Conservation (phyloP, 2,329 filamentous ascomycete genomes). For the Pyrenophora teres region DNA sequence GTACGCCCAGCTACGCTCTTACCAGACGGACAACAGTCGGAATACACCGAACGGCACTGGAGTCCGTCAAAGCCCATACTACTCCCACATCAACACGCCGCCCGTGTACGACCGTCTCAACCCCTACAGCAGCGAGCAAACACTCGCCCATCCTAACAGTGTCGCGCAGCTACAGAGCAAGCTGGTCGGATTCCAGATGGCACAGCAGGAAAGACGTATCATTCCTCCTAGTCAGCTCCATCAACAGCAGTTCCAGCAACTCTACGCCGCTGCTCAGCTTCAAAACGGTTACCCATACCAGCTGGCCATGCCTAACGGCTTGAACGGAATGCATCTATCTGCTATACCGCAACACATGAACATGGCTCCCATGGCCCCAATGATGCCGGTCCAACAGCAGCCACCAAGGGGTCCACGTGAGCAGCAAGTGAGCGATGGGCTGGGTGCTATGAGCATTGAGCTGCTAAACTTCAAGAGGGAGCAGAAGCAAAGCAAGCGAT, state of each 20-base stretch:
- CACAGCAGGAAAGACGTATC: constrained; percentile 47
- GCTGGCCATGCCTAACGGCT: constrained; percentile 44
- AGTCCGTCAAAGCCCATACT: constrained; percentile 55
- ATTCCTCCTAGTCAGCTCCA: constrained; percentile 40
- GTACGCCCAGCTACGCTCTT: constrained; percentile 45
- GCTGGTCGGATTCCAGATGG: constrained; percentile 54
- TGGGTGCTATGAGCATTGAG: constrained; percentile 69
- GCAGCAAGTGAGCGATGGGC: constrained; percentile 55
- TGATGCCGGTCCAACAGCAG: constrained; percentile 46
- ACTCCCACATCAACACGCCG: constrained; percentile 53
- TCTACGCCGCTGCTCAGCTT: constrained; percentile 45
- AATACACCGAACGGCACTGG: constrained; percentile 51
- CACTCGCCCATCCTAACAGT: constrained; percentile 51
- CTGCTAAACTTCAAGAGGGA: constrained; percentile 81
- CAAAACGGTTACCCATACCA: constrained; percentile 43
- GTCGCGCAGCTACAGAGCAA: constrained; percentile 55
- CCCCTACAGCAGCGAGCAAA: constrained; percentile 50
- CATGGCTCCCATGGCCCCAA: constrained; percentile 43
- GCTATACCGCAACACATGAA: constrained; percentile 40
- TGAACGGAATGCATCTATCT: constrained; percentile 46
- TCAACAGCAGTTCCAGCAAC: constrained; percentile 38
- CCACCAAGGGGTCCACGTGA: constrained; percentile 56
- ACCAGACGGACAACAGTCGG: constrained; percentile 50
- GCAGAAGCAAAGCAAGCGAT: constrained; percentile 73
- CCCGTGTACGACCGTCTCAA: constrained; percentile 51